Evolutionary conservation across 2,329 filamentous ascomycete species (phyloP).

Genomic region (Xylariaceae sp.): DNA sequence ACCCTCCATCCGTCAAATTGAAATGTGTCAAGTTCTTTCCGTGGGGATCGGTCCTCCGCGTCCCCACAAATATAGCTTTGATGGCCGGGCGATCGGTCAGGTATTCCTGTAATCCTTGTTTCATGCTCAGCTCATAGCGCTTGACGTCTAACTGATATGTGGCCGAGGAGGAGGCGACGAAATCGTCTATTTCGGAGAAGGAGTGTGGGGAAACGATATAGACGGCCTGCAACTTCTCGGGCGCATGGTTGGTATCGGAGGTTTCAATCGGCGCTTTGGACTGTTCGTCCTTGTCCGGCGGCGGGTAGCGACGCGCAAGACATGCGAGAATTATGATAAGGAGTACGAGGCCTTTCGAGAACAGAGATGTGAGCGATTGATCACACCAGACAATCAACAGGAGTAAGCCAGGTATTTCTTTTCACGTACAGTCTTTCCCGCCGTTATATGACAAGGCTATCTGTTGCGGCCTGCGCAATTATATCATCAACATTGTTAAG

Average conservation of each 20-base stretch:
- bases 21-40: constrained; percentile 74
- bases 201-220: constrained; percentile 84
- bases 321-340: constrained; percentile 77
- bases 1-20: constrained; percentile 79
- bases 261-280: constrained; percentile 21
- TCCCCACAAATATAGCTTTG: constrained; percentile 79
- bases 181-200: constrained; percentile 79
- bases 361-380: neutral
- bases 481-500: neutral
- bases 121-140: constrained; percentile 69
- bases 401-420: neutral
- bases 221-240: constrained; percentile 62
- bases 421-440: constrained; percentile 73
- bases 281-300: constrained; percentile 17
- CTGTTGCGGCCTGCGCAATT: constrained; percentile 56
- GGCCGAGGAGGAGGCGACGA: constrained; percentile 61
- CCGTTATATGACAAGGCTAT: constrained; percentile 94
- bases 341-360: constrained; percentile 59
- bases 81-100: constrained; percentile 59
- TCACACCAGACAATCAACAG: neutral
- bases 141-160: constrained; percentile 70
- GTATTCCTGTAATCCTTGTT: constrained; percentile 72
- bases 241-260: constrained; percentile 29
- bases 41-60: constrained; percentile 86
- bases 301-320: constrained; percentile 38